Percentiles rank a stretch among this genome's conserved stretches.
phyloP scores from a whole-genome alignment of 1,284 basidiomycete genomes.

The Fomes fomentarius region DNA sequence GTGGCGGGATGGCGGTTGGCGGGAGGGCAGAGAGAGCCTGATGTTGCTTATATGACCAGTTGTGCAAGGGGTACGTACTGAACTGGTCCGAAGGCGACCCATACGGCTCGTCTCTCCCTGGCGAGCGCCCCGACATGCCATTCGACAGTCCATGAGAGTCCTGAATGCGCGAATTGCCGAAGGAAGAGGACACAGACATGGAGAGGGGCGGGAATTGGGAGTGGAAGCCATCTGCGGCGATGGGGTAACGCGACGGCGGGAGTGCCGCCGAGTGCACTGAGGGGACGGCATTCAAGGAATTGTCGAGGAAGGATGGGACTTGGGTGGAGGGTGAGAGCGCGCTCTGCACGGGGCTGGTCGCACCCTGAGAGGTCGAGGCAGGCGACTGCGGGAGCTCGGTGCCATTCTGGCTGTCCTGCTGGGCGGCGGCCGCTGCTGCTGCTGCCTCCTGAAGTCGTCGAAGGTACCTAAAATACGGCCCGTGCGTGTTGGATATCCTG shows the following conservation, averaged over 20 bases:
- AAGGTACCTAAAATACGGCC: slow-evolving; percentile 59
- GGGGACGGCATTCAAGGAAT: slow-evolving; percentile 47
- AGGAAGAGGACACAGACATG: slow-evolving; percentile 41
- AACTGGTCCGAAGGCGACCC: slow-evolving; percentile 52
- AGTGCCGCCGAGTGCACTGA: slow-evolving; percentile 45
- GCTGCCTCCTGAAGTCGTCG: slow-evolving; percentile 79
- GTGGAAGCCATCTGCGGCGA: slow-evolving; percentile 68
- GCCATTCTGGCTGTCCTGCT: slow-evolving; percentile 40
- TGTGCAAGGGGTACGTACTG: slow-evolving; percentile 66
- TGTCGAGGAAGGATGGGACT: slow-evolving; percentile 57
- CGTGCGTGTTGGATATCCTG: slow-evolving; percentile 6
- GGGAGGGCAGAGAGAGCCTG: slow-evolving; percentile 51
- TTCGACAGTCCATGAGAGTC: slow-evolving; percentile 18
- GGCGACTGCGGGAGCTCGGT: slow-evolving; percentile 51
- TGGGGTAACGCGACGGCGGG: slow-evolving; percentile 71
- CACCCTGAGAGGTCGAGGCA: slow-evolving; percentile 41
- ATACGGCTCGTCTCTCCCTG: slow-evolving; percentile 47
- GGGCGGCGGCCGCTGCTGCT: slow-evolving; percentile 52
- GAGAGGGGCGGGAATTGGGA: slow-evolving; percentile 51
- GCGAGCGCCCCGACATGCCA: slow-evolving; percentile 24
- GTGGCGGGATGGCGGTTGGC: slow-evolving; percentile 61
- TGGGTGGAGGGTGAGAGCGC: slow-evolving; percentile 46
- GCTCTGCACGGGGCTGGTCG: slow-evolving; percentile 54
- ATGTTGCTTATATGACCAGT: slow-evolving; percentile 73
- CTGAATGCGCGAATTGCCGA: slow-evolving; percentile 30